phyloP scores from a whole-genome alignment of 2,329 filamentous ascomycete genomes.

The Colletotrichum orchidophilum region DNA sequence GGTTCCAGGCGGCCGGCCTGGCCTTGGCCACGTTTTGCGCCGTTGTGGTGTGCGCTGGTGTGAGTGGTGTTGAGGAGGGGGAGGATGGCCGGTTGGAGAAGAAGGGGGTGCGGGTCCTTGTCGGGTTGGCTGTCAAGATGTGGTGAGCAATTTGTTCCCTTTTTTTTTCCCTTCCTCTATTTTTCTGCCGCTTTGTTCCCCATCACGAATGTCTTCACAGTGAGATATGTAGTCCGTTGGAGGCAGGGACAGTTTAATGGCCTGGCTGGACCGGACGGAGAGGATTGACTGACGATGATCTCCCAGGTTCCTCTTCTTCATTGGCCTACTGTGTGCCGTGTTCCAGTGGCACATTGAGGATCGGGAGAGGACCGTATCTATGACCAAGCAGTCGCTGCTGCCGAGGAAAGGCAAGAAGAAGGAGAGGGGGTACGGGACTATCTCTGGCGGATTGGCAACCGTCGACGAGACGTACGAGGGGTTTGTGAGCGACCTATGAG shows the following conservation, averaged over 20 bases:
- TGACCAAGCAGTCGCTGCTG: neutral
- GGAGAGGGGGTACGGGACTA: slow-evolving; percentile 27
- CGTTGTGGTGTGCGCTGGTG: slow-evolving; percentile 6
- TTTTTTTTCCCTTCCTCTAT: neutral
- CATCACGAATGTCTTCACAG: neutral
- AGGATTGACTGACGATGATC: neutral
- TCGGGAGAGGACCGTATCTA: neutral
- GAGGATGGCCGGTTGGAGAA: neutral
- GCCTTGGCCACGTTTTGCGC: slow-evolving; percentile 17
- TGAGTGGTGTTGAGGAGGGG: neutral
- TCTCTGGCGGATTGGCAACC: slow-evolving; percentile 5
- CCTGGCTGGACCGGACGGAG: neutral
- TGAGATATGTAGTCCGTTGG: neutral
- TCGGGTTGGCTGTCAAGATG: slow-evolving; percentile 9
- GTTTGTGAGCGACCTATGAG: slow-evolving; percentile 12
- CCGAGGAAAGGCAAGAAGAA: slow-evolving; percentile 5
- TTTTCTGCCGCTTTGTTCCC: neutral
- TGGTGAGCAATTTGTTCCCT: slow-evolving; percentile 15
- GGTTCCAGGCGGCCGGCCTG: slow-evolving; percentile 16
- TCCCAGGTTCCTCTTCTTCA: slow-evolving; percentile 16
- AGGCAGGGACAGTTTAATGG: too few species aligned
- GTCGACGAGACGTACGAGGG: slow-evolving; percentile 18
- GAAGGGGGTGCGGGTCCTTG: neutral
- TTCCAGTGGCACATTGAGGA: slow-evolving; percentile 9
- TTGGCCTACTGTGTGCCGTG: slow-evolving; percentile 23